Evolutionary conservation across 2,329 filamentous ascomycete genomes (phyloP).

Genomic region (Talaromyces piceae): DNA sequence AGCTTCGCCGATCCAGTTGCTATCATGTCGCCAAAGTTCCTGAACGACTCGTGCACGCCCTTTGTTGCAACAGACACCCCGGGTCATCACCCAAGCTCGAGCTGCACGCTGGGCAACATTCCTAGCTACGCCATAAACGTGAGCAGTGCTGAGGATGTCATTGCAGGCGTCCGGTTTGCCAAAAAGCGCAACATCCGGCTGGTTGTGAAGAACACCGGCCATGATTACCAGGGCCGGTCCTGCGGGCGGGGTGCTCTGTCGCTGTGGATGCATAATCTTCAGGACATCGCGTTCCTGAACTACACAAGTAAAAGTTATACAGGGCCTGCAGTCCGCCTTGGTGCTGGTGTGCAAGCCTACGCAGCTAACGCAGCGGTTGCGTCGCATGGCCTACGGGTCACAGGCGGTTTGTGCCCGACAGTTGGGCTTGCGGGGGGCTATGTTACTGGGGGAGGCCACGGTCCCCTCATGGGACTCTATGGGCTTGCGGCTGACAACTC

Average conservation of each 20-base stretch:
- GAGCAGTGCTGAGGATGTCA: neutral
- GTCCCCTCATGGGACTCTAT: constrained; percentile 20
- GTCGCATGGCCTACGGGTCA: constrained; percentile 41
- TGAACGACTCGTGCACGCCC: constrained; percentile 1
- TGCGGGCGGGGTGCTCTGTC: constrained; percentile 46
- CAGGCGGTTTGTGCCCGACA: constrained; percentile 45
- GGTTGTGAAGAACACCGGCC: constrained; percentile 5
- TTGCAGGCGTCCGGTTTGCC: neutral
- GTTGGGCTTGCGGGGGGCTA: constrained; percentile 56
- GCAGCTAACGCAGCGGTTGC: constrained; percentile 24
- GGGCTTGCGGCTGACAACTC: constrained; percentile 54
- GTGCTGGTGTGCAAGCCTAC: too few relatives aligned
- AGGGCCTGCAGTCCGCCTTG: neutral
- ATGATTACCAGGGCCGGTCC: constrained; percentile 31
- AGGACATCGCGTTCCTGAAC: constrained; percentile 9
- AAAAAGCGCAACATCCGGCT: constrained; percentile 2
- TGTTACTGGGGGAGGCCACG: constrained; percentile 54
- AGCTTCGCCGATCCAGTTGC: constrained; percentile 19
- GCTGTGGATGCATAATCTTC: constrained; percentile 20
- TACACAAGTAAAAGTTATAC: too few relatives aligned
- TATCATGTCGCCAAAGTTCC: constrained; percentile 26
- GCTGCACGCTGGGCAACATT: too few relatives aligned
- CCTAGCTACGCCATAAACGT: neutral
- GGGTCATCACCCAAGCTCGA: too few relatives aligned
- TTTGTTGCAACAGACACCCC: too few relatives aligned